Conservation (phyloP, 2,329 filamentous ascomycete species). For the Fusarium sublunatum region DNA sequence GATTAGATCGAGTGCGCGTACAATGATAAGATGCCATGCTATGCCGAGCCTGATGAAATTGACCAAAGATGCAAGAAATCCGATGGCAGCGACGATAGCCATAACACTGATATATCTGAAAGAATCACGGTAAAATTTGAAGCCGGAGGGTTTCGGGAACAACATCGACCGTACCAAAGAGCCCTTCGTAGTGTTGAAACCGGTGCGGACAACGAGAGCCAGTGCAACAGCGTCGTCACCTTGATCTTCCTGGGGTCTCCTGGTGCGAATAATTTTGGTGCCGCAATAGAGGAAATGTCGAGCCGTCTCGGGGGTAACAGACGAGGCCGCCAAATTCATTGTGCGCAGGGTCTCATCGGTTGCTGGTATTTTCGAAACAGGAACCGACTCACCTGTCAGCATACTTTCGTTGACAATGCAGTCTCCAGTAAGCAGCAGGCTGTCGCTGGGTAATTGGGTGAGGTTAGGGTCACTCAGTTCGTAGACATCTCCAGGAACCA, state of each 20-base stretch:
- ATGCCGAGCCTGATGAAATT: slow-evolving; percentile 90
- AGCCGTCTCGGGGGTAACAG: slow-evolving; percentile 84
- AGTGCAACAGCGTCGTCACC: slow-evolving; percentile 91
- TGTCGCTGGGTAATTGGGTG: slow-evolving; percentile 90
- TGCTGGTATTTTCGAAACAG: slow-evolving; percentile 90
- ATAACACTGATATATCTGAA: slow-evolving; percentile 99
- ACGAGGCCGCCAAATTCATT: slow-evolving; percentile 82
- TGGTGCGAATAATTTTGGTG: slow-evolving; percentile 92
- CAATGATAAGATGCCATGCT: slow-evolving; percentile 89
- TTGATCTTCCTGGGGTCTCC: slow-evolving; percentile 85
- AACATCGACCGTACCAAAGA: slow-evolving; percentile 97
- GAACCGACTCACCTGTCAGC: slow-evolving; percentile 97
- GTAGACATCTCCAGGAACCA: slow-evolving; percentile 96
- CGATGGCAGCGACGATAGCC: slow-evolving; percentile 84
- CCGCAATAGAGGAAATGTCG: slow-evolving; percentile 94
- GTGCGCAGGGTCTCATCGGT: slow-evolving; percentile 80
- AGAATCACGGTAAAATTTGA: slow-evolving; percentile 98
- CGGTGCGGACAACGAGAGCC: slow-evolving; percentile 91
- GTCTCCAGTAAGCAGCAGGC: slow-evolving; percentile 89
- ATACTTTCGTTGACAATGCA: slow-evolving; percentile 99
- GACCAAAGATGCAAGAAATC: slow-evolving; percentile 89
- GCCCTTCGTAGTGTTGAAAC: slow-evolving; percentile 98
- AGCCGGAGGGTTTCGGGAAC: slow-evolving; percentile 96
- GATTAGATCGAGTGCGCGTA: slow-evolving; percentile 92
- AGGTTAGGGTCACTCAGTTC: slow-evolving; percentile 95